Conservation (phyloP, 306 rosid genomes). For the Inga leiocalycina region DNA sequence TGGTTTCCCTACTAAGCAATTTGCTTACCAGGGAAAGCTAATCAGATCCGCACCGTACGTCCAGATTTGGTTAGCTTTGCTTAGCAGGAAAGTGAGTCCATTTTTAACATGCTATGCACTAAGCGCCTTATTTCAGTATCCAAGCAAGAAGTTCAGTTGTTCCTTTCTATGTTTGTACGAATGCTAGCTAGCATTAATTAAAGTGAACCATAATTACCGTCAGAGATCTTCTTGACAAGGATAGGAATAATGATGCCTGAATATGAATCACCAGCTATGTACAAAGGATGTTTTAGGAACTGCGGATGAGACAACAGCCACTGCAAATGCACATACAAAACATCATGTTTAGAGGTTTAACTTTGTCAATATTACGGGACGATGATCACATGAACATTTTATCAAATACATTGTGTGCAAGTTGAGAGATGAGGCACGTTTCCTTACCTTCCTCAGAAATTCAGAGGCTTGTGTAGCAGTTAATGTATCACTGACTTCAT, state of each 20-base stretch:
- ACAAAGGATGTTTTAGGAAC: slow-evolving; percentile 27
- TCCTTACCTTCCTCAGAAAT: slow-evolving; percentile 8
- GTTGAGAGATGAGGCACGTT: background rate
- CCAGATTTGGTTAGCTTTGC: no score
- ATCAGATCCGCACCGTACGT: no score
- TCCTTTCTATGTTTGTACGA: background rate
- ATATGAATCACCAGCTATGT: slow-evolving; percentile 42
- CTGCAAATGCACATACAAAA: slow-evolving; percentile 11
- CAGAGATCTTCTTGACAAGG: slow-evolving; percentile 17
- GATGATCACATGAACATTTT: background rate
- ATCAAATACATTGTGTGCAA: background rate
- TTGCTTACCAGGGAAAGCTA: no score
- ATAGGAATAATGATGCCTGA: slow-evolving; percentile 40
- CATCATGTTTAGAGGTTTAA: no score
- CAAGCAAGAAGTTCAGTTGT: background rate
- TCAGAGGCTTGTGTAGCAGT: background rate
- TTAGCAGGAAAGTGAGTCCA: no score
- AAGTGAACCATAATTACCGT: slow-evolving; percentile 22
- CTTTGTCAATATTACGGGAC: background rate
- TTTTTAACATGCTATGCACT: no score
- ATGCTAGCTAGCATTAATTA: background rate
- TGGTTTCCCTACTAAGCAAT: no score
- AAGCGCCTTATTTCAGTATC: no score
- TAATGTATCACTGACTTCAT: background rate
- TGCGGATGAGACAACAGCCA: slow-evolving; percentile 36